These are phyloP conservation scores for Penicillium sp. DNA, from an alignment of 2,329 filamentous ascomycete species.

Conservation along the genomic window DNA sequence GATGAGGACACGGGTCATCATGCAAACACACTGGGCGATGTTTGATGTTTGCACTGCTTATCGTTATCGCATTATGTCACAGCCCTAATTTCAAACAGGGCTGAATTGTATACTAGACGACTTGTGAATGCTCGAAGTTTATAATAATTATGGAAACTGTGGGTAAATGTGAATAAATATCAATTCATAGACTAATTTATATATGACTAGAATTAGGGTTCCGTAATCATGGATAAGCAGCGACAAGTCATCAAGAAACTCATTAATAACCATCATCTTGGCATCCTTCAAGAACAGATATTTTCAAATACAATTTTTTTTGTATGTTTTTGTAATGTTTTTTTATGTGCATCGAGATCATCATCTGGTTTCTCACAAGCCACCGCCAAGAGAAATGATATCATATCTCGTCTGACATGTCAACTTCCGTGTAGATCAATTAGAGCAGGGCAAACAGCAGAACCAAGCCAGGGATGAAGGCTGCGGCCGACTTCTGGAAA, in stretches of 20 bases:
- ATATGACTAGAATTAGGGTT: slow-evolving; percentile 18
- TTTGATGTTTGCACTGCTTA: slow-evolving; percentile 24
- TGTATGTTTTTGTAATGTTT: neutral
- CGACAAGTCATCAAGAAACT: slow-evolving; percentile 18
- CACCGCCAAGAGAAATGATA: neutral
- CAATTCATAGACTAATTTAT: slow-evolving; percentile 17
- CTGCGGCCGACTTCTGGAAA: slow-evolving; percentile 18
- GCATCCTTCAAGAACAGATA: neutral
- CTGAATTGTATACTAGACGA: neutral
- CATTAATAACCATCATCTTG: slow-evolving; percentile 11
- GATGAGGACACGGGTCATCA: slow-evolving; percentile 28
- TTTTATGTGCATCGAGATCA: neutral
- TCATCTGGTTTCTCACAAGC: too few relatives aligned
- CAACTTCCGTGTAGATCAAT: neutral
- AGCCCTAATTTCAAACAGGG: slow-evolving; percentile 5
- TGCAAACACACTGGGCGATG: slow-evolving; percentile 7
- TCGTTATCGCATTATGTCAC: slow-evolving; percentile 15
- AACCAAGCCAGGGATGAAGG: slow-evolving; percentile 18
- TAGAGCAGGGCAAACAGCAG: slow-evolving; percentile 22
- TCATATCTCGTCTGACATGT: neutral
- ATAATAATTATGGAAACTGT: neutral
- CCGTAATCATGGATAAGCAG: slow-evolving; percentile 20
- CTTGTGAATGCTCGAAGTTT: neutral
- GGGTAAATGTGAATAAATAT: neutral
- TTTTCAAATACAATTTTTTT: slow-evolving; percentile 17